These are phyloP conservation scores for Micromonas commoda DNA, from an alignment of 139 green algal species.

Conservation along the genomic window DNA sequence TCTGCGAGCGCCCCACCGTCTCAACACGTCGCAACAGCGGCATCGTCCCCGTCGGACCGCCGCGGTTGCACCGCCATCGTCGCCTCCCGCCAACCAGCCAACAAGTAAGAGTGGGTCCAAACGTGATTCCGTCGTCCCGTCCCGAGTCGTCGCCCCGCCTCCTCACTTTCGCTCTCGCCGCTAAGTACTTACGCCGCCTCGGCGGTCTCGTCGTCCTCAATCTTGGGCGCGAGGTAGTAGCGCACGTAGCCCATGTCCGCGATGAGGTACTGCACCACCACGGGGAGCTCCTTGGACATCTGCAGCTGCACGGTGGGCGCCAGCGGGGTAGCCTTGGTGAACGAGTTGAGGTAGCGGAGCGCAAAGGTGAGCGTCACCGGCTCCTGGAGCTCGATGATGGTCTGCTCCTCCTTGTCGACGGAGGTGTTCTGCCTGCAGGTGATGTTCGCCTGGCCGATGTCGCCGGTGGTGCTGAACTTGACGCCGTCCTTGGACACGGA, in stretches of 20 bases:
- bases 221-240: constrained; percentile 82
- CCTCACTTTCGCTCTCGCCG: background rate
- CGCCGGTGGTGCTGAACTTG: constrained; percentile 88
- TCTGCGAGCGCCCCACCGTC: too few species aligned
- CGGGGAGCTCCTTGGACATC: constrained; percentile 83
- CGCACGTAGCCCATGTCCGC: constrained; percentile 69
- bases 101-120: too few species aligned
- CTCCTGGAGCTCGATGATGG: constrained; percentile 83
- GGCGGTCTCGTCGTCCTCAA: constrained; percentile 64
- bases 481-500: constrained; percentile 95
- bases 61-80: too few species aligned
- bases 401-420: constrained; percentile 37
- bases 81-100: too few species aligned
- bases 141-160: background rate
- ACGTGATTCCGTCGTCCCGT: too few species aligned
- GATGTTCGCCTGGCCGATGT: constrained; percentile 95
- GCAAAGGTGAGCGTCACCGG: constrained; percentile 93
- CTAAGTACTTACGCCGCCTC: background rate
- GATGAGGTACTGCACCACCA: constrained; percentile 89
- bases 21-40: too few species aligned
- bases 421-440: constrained; percentile 65
- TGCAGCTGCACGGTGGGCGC: constrained; percentile 60
- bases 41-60: too few species aligned
- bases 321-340: constrained; percentile 81
- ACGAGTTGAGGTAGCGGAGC: constrained; percentile 95